Conservation (phyloP, 495 filamentous ascomycete genomes). For the Tuber microsphaerosporum region DNA sequence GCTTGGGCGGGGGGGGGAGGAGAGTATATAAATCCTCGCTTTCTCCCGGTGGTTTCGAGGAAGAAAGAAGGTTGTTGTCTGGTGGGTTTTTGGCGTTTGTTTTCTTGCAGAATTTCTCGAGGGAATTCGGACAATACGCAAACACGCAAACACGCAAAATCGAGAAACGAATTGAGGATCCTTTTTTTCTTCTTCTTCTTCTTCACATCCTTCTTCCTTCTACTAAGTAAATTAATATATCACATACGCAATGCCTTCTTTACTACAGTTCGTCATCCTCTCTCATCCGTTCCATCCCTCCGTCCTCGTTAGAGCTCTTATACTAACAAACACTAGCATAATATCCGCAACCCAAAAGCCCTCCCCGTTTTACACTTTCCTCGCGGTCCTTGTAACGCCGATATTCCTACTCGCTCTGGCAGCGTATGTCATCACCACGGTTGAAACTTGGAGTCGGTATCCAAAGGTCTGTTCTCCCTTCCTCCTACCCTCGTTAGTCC, state of each 20-base stretch:
- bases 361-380: not conserved
- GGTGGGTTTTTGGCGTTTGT: not conserved
- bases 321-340: not conserved
- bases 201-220: not conserved
- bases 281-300: not conserved
- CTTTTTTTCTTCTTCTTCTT: not conserved
- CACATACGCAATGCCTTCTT: not conserved
- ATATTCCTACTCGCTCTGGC: not conserved
- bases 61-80: not conserved
- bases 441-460: not conserved
- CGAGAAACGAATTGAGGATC: not conserved
- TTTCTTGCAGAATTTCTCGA: not conserved
- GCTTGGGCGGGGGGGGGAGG: not conserved
- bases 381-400: not conserved
- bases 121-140: not conserved
- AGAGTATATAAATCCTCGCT: not conserved
- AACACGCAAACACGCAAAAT: not conserved
- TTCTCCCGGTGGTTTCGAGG: not conserved
- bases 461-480: not conserved
- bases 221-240: not conserved
- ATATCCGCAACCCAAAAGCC: not conserved
- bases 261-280: not conserved
- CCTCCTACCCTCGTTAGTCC: not conserved
- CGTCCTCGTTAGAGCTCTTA: not conserved
- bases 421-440: not conserved